Percentiles rank a stretch among this genome's conserved stretches.
These are phyloP conservation scores for Vinca minor DNA, from an alignment of 257 asterid genomes.

Conservation along the genomic window DNA sequence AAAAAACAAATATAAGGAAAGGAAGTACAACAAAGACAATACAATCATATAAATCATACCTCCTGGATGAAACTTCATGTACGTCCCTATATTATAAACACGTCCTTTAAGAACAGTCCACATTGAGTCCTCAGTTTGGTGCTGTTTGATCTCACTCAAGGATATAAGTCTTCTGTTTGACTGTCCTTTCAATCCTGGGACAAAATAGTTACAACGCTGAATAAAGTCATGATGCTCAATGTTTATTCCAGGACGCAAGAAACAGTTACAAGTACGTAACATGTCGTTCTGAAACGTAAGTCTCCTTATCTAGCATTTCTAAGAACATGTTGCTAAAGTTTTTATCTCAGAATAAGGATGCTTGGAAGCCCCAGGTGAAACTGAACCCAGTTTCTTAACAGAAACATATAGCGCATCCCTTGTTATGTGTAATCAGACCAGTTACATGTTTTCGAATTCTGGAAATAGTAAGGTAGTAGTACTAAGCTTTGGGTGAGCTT, in stretches of 20 bases:
- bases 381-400: neutral
- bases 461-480: neutral
- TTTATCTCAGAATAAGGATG: neutral
- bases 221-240: constrained; percentile 3
- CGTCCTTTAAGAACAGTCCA: constrained; percentile 97
- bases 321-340: neutral
- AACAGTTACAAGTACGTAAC: neutral
- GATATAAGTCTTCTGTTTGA: constrained; percentile 69
- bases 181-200: constrained; percentile 74
- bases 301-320: neutral
- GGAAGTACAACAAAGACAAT: neutral
- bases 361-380: neutral
- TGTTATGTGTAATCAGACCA: neutral
- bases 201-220: neutral
- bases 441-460: neutral
- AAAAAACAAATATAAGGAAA: too few relatives aligned
- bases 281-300: too few relatives aligned
- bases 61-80: constrained; percentile 98
- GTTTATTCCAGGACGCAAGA: neutral
- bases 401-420: neutral
- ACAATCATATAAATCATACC: constrained; percentile 33
- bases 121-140: constrained; percentile 71
- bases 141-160: constrained; percentile 70
- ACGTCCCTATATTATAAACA: constrained; percentile 82
- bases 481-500: neutral